Base-by-base conservation (phyloP, 257 asterid species). In the Nemophila menziesii region DNA sequence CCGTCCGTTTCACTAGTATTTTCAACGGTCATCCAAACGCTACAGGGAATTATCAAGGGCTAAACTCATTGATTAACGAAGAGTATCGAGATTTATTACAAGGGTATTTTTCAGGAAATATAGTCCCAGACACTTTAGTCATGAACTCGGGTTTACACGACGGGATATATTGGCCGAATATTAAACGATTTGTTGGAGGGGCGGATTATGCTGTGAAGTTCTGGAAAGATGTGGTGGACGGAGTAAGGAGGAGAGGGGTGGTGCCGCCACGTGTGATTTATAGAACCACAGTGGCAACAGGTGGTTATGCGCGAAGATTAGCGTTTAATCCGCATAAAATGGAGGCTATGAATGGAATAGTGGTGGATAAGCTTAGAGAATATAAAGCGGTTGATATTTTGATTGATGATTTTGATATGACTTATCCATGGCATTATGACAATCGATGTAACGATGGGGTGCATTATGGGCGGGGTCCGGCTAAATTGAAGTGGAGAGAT, bases 121-220 rank as follows among this genome's bases (percentile, higher is more conserved):
- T 68, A 12, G 77, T 80, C 7, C 97, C 97, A 0, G 90, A 80
- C 49, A 70, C 84, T 0, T 11, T 87, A n/a, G 68, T 87, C 33
- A 78, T 83, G 95, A 87, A 87, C 34, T 78, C 97, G 5, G 97
- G 95, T 2, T 50, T 87, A 19, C 97, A 87, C 4, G 95, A 87
- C 2, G 95, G 95, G 2, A 64, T 83, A 1, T 62, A 57, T 48
- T 87, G 95, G 97, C 47, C 56, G 3, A 75, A 51, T 24, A 44
- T 87, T n/a, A 51, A 84, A 16, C 47, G 18, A 2, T 87, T 80
- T 55, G 43, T 80, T 22, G 46, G 36, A 15, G 89, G 77, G 0
- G 93, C 84, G 0, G 84, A 62, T 10, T 78, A 65, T 22, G 92
- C 92, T 0, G 93, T 90, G 5, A 41, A 54, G 1, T 87, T 87